Evolutionary conservation across 2,329 filamentous ascomycete species (phyloP), one percentile per base, ranked within the genome.

Genomic region (Cercospora sp.): DNA sequence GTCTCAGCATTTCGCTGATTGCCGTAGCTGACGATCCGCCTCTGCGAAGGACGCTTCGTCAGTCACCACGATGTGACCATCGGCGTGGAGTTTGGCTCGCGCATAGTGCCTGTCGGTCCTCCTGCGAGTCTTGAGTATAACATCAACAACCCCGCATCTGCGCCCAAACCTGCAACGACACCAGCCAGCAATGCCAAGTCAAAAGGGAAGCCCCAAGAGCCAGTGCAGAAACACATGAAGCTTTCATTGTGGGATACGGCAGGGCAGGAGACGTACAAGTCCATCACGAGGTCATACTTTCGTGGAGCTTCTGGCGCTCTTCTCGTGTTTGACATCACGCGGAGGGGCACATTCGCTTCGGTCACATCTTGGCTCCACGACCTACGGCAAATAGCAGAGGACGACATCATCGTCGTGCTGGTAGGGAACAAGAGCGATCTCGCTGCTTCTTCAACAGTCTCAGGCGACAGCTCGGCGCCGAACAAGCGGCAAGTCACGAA

Each of bases 231-330:
- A 88, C 90, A 94, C 82, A 97, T 97, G 93, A 97, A 97, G 81
- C 86, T 97, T 5, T 93, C 90, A 55, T 85, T 98, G 10, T 98
- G 94, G 94, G 94, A 97, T 78, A 98, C 94, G 0, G 94, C 94
- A 16, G 94, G 94, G 28, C 94, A 98, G 80, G 94, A 98, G 83
- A 97, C 93, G 12, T 98, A 98, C 85, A 97, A 97, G 80, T 94
- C 91, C 55, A 95, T 98, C 68, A 98, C 94, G 8, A 86, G 94
- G 65, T 95, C 91, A 70, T 97, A 97, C 82, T 97, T 97, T 81
- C 90, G 94, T 63, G 94, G 93, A 75, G 89, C 90, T 45, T 88
- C 86, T 0, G 90, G 90, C 34, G 90, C 90, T 5, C 85, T 99
- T 13, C 88, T 99, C 28, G 95, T 99, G 70, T 99, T 97, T 78